A percentile compares a stretch with the other conserved stretches of the same genome.
Conservation (phyloP, 805 yeast species). For the Teunomyces tritomae region DNA sequence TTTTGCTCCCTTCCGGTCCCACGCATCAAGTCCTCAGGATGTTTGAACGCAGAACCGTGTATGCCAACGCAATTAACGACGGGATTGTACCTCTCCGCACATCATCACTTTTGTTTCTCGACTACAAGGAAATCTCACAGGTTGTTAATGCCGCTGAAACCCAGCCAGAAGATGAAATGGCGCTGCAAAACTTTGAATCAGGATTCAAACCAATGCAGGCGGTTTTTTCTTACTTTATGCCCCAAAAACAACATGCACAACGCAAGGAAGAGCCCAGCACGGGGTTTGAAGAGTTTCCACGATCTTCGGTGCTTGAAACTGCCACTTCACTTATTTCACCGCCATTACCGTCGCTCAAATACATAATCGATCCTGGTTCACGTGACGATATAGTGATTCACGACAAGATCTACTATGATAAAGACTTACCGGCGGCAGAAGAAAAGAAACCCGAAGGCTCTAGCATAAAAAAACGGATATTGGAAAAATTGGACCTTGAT, state of each 20-base stretch:
- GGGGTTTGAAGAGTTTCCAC: slow-evolving; percentile 45
- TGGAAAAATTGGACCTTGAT: slow-evolving; percentile 28
- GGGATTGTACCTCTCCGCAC: slow-evolving; percentile 96
- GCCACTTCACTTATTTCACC: slow-evolving; percentile 77
- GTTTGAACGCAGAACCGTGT: slow-evolving; percentile 72
- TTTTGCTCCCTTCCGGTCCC: slow-evolving; percentile 73
- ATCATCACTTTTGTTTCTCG: slow-evolving; percentile 78
- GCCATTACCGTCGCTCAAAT: slow-evolving; percentile 70
- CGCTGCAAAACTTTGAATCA: slow-evolving; percentile 7
- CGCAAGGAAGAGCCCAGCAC: slow-evolving; percentile 7
- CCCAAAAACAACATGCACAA: slow-evolving; percentile 32
- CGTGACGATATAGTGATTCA: slow-evolving; percentile 74
- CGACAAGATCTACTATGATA: slow-evolving; percentile 68
- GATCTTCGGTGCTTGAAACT: slow-evolving; percentile 73
- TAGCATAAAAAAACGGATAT: slow-evolving; percentile 17
- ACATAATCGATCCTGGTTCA: slow-evolving; percentile 61
- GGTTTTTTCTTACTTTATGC: slow-evolving; percentile 39
- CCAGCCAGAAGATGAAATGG: slow-evolving; percentile 6
- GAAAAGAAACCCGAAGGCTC: slow-evolving; percentile 4
- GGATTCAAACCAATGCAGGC: slow-evolving; percentile 33
- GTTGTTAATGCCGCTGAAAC: slow-evolving; percentile 11
- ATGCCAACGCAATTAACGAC: slow-evolving; percentile 88
- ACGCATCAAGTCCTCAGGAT: slow-evolving; percentile 59
- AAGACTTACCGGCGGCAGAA: slow-evolving; percentile 53
- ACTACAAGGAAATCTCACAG: slow-evolving; percentile 62